Evolutionary conservation across 768 basidiomycete genomes (phyloP).

Genomic region (Psilocybe cubensis): DNA sequence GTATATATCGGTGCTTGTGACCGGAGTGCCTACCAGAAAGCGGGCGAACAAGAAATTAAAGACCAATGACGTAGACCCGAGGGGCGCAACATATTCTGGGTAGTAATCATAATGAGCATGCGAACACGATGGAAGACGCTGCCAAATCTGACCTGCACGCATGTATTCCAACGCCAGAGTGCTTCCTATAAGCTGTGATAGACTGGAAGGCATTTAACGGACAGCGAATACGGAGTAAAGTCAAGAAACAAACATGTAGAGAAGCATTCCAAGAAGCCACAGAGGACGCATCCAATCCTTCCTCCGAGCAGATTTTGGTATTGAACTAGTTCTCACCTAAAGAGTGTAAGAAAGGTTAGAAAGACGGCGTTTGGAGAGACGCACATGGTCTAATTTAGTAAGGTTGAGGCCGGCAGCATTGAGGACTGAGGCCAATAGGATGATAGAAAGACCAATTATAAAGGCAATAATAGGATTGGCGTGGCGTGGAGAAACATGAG

Average conservation of each 20-base stretch:
- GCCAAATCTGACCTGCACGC: constrained; percentile 64
- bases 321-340: constrained; percentile 70
- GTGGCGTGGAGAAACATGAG: constrained; percentile 25
- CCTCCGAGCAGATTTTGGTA: constrained; percentile 77
- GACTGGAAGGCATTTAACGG: constrained; percentile 36
- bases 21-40: constrained; percentile 84
- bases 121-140: not conserved
- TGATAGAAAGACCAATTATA: constrained; percentile 85
- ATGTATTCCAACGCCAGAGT: constrained; percentile 88
- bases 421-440: constrained; percentile 81
- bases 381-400: constrained; percentile 90
- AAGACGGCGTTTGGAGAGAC: constrained; percentile 26
- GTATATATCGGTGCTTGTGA: constrained; percentile 83
- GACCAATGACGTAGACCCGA: constrained; percentile 91
- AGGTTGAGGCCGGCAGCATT: constrained; percentile 94
- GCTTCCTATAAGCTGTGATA: constrained; percentile 87
- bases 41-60: constrained; percentile 97
- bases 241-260: constrained; percentile 77
- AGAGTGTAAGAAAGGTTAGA: not conserved
- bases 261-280: constrained; percentile 90
- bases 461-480: constrained; percentile 68
- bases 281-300: constrained; percentile 83
- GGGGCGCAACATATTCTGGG: constrained; percentile 92
- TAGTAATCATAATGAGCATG: constrained; percentile 7
- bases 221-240: constrained; percentile 6